These are phyloP conservation scores for Plasmodium inui DNA, from an alignment of 169 alveolate species.

Conservation along the genomic window DNA sequence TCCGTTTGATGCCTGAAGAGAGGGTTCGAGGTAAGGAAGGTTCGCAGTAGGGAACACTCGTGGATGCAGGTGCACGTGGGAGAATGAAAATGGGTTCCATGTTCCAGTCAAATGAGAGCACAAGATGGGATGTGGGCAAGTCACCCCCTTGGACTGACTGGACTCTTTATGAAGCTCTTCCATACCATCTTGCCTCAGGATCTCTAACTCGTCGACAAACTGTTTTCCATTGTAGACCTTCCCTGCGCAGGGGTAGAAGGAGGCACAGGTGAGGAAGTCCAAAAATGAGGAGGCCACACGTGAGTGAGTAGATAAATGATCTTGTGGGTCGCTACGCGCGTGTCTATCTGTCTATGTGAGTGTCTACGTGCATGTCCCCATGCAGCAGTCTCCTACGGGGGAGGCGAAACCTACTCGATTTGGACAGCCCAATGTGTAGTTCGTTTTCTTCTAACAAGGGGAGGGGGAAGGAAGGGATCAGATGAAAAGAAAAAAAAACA, in stretches of 20 bases:
- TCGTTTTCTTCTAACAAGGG: conserved; percentile 4
- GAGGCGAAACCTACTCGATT: conserved; percentile 17
- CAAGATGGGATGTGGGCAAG: neutral
- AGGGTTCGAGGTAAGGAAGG: no score
- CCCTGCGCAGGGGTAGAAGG: neutral
- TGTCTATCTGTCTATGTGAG: no score
- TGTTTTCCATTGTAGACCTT: conserved; percentile 41
- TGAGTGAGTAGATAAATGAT: no score
- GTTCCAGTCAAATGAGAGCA: neutral
- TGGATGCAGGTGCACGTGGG: neutral
- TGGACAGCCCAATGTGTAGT: conserved; percentile 41
- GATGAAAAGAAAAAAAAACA: conserved; percentile 1
- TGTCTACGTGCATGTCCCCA: neutral
- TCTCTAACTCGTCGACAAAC: conserved; percentile 38
- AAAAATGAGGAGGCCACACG: neutral
- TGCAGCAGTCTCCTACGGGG: neutral
- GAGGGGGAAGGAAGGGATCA: neutral
- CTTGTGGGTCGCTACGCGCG: no score
- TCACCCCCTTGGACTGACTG: neutral
- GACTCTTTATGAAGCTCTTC: neutral
- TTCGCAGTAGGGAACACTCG: neutral
- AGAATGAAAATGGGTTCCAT: neutral
- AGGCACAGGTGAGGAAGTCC: neutral
- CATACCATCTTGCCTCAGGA: conserved; percentile 33
- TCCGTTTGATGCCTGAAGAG: conserved; percentile 3